phyloP scores from a whole-genome alignment of 768 basidiomycete genomes.

The Zangia roseola region DNA sequence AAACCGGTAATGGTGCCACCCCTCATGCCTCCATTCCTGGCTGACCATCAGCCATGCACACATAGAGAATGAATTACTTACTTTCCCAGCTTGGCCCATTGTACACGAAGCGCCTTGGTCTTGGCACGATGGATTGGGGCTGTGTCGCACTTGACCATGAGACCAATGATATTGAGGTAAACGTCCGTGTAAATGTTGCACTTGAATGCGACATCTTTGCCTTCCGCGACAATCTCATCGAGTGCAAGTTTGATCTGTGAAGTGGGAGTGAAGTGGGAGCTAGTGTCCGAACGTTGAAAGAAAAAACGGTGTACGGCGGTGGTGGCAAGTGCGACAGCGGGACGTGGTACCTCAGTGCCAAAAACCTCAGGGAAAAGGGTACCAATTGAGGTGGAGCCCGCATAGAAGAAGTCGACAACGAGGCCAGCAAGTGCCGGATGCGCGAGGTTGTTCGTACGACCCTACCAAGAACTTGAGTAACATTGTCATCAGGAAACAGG shows the following conservation, averaged over 20 bases:
- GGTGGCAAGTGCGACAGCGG: background rate
- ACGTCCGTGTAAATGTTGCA: background rate
- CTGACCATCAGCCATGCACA: too few relatives aligned
- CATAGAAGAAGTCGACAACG: conserved; percentile 3
- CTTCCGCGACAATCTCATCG: background rate
- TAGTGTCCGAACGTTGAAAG: too few relatives aligned
- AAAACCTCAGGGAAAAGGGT: background rate
- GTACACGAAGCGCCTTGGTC: too few relatives aligned
- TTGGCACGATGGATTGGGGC: background rate
- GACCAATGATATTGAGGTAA: background rate
- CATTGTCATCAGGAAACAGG: background rate
- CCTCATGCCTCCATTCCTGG: background rate
- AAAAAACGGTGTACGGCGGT: background rate
- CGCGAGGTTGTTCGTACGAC: background rate
- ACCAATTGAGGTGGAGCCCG: background rate
- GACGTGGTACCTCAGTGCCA: background rate
- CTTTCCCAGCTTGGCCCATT: background rate
- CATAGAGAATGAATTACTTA: background rate
- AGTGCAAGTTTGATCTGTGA: background rate
- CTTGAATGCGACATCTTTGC: background rate
- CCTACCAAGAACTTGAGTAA: background rate
- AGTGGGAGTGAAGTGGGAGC: background rate
- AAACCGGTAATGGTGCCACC: background rate
- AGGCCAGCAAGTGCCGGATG: background rate
- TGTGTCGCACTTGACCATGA: background rate